Evolutionary conservation across 805 yeast genomes (phyloP).

Genomic region (Wickerhamomyces chambardii): DNA sequence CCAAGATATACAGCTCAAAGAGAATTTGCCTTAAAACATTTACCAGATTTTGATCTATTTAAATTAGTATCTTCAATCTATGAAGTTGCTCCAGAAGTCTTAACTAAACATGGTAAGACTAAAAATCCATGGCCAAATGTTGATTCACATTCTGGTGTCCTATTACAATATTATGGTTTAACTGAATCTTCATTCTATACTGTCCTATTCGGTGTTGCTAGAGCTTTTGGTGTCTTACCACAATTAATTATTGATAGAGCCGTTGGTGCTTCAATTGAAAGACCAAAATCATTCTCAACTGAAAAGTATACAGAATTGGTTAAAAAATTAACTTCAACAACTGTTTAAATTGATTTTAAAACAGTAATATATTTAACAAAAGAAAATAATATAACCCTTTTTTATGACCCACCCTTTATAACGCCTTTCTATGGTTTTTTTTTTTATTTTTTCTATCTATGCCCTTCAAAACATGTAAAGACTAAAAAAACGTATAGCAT

Average conservation of each 20-base stretch:
- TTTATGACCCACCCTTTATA: no score
- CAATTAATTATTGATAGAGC: slow-evolving; percentile 77
- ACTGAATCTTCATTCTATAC: slow-evolving; percentile 69
- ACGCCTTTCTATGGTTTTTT: no score
- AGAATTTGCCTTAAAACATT: slow-evolving; percentile 52
- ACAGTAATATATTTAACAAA: no score
- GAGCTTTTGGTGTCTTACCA: slow-evolving; percentile 72
- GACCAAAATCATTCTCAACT: slow-evolving; percentile 87
- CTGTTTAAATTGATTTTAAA: slow-evolving; percentile 9
- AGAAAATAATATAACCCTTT: no score
- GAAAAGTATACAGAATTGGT: slow-evolving; percentile 86
- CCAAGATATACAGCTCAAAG: slow-evolving; percentile 74
- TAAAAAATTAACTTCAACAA: slow-evolving; percentile 31
- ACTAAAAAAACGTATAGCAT: no score
- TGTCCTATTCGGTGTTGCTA: slow-evolving; percentile 74
- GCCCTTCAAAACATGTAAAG: no score
- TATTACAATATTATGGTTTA: slow-evolving; percentile 74
- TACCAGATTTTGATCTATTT: slow-evolving; percentile 52
- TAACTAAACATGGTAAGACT: slow-evolving; percentile 74
- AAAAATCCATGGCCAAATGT: slow-evolving; percentile 84
- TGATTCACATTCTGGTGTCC: slow-evolving; percentile 71
- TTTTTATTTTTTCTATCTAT: no score
- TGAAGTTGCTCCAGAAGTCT: slow-evolving; percentile 66
- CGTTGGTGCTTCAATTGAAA: slow-evolving; percentile 70
- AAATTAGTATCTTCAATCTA: slow-evolving; percentile 57